Percentiles rank a stretch among this genome's conserved stretches.
Evolutionary conservation across 129 eudicot genomes (phyloP).

Genomic region (Centrapalus pauciflorus): DNA sequence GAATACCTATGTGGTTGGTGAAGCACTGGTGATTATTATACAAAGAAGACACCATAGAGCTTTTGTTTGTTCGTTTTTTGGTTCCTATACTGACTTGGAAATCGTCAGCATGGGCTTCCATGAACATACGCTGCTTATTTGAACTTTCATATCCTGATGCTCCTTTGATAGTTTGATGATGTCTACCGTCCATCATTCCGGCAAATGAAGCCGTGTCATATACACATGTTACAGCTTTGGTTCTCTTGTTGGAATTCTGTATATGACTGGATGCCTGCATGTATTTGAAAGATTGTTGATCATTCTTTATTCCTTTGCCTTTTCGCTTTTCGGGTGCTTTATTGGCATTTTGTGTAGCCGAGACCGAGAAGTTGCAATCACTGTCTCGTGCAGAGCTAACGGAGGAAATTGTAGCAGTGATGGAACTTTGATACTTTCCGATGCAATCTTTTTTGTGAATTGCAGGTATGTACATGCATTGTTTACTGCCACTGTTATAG

Average conservation of each 20-base stretch:
- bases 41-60: constrained; percentile 10
- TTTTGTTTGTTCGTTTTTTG: constrained; percentile 51
- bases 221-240: constrained; percentile 38
- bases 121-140: constrained; percentile 29
- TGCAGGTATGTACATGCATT: constrained; percentile 34
- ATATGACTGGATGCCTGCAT: constrained; percentile 22
- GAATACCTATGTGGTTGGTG: constrained; percentile 25
- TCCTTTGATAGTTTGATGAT: constrained; percentile 13
- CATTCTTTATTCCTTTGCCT: constrained; percentile 9
- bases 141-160: constrained; percentile 12
- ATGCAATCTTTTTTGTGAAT: constrained; percentile 54
- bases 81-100: constrained; percentile 28
- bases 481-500: constrained; percentile 10
- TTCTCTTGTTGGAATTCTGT: constrained; percentile 31
- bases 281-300: constrained; percentile 11
- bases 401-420: constrained; percentile 13
- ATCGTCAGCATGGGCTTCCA: constrained; percentile 40
- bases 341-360: constrained; percentile 13
- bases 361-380: constrained; percentile 13
- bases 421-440: constrained; percentile 26
- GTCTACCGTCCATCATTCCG: constrained; percentile 25
- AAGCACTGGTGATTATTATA: constrained; percentile 8
- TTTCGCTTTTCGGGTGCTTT: constrained; percentile 2
- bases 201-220: constrained; percentile 39
- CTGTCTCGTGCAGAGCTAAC: constrained; percentile 8